Base-by-base conservation (phyloP, 768 basidiomycete genomes). In the Tephrocybe sp. region DNA sequence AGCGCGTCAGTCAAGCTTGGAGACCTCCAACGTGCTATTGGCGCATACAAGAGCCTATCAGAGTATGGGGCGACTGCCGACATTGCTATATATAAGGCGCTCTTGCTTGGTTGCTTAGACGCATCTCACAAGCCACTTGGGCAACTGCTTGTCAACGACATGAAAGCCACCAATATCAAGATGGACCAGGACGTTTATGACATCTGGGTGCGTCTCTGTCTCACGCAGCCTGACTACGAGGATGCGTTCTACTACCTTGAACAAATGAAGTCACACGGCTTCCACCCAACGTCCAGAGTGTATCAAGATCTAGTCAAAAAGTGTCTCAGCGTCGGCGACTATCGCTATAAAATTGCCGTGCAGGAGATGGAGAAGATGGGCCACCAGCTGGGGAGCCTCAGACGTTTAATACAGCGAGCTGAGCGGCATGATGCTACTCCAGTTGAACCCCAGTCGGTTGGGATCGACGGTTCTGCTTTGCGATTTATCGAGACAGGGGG, bases 201-300 rank as follows among this genome's bases (percentile, higher is more conserved):
- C 58, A 73, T 75, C 26, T 76, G 92, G 68, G 79, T 94, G 52
- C 55, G 70, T 9, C 76, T 94, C 3, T 87, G 83, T 60, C 75
- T 94, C 12, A 82, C 83, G 0, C 86, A 89, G 59, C 65, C 78
- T 7, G 73, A 70, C 2, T 95, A 92, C 65, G 91, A 93, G 60
- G 89, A 92, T 53, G 89, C 91, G 0, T 94, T 94, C 69, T 85
- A 83, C 61, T 92, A 90, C 66, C 76, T 96, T 26, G 91, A 93
- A 63, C 87, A 89, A 71, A 90, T 92, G 87, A 93, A 94, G 65
- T 67, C 73, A 0, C 76, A 75, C 28, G 72, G 72, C 8, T 71
- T 81, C 58, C 58, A 71, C n/a, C 89, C 92, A 1, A 64, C 78
- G 9, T 59, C 59, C 21, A 59, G 60, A 1, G 66, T 86, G 25